Evolutionary conservation across 805 yeast species (phyloP).

Genomic region (Ogataea nakhonphanomensis): DNA sequence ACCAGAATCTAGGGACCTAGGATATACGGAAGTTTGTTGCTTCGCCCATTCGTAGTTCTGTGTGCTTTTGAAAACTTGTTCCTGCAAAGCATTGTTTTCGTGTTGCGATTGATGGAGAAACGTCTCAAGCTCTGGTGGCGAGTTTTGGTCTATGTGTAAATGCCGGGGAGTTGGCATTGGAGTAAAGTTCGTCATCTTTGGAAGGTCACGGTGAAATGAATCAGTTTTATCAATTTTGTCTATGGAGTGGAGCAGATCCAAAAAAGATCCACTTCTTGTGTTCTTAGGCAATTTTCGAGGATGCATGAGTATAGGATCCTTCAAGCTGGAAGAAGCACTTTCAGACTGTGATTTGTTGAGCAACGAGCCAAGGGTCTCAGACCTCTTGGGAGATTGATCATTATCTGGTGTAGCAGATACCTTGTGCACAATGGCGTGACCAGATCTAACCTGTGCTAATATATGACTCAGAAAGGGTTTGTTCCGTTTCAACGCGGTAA

Average conservation of each 20-base stretch:
- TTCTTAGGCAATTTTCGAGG: not conserved
- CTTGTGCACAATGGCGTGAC: no score
- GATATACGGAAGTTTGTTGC: conserved; percentile 31
- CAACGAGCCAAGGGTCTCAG: conserved; percentile 9
- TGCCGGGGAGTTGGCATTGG: conserved; percentile 18
- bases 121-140: conserved; percentile 32
- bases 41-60: conserved; percentile 53
- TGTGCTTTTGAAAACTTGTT: conserved; percentile 43
- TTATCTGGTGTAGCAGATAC: not conserved
- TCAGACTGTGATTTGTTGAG: not conserved
- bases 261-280: conserved; percentile 14
- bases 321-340: not conserved
- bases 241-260: conserved; percentile 22
- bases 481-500: conserved; percentile 25
- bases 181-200: conserved; percentile 26
- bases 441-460: not conserved
- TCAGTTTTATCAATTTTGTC: conserved; percentile 21
- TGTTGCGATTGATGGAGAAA: conserved; percentile 44
- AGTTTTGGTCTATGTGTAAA: not conserved
- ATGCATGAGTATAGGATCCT: no score
- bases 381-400: not conserved
- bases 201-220: conserved; percentile 11
- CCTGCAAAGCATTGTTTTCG: conserved; percentile 38
- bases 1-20: conserved; percentile 38
- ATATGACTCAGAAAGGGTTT: conserved; percentile 16